A percentile compares a stretch with the other conserved stretches of the same genome.
Conservation (phyloP, 768 basidiomycete species). For the Tulasnella calospora region DNA sequence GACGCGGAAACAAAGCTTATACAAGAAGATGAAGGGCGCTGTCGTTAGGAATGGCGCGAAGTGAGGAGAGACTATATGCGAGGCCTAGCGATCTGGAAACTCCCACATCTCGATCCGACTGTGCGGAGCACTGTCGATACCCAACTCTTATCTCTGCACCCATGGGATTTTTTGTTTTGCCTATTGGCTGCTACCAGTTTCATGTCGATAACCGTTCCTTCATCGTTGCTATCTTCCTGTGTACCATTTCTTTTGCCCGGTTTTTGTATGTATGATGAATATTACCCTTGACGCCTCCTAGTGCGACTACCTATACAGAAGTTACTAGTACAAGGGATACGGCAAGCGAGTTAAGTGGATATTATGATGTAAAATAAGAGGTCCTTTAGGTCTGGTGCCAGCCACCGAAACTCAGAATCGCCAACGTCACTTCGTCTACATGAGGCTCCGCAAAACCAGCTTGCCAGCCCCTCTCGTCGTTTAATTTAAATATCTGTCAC, state of each 20-base stretch:
- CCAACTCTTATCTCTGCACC: not conserved
- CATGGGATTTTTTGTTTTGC: not conserved
- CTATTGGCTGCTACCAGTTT: not conserved
- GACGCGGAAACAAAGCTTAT: conserved; percentile 68
- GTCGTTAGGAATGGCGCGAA: conserved; percentile 37
- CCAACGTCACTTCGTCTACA: not conserved
- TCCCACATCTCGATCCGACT: not conserved
- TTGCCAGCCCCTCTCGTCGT: not conserved
- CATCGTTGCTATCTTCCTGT: not conserved
- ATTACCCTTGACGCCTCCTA: not conserved
- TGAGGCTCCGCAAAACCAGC: not conserved
- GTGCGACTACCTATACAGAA: not conserved
- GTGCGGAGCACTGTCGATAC: conserved; percentile 4
- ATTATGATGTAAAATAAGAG: not conserved
- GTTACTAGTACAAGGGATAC: not conserved
- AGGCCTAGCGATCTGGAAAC: not conserved
- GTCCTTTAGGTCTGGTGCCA: not conserved
- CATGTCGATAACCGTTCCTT: not conserved
- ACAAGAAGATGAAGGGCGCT: conserved; percentile 72
- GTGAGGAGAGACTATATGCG: not conserved
- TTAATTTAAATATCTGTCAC: not conserved
- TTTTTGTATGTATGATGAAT: conserved; percentile 10
- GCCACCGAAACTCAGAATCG: not conserved
- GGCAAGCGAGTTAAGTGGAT: not conserved
- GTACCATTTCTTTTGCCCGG: not conserved